Conservation (phyloP, 495 filamentous ascomycete species). For the Talaromyces nanjingensis region DNA sequence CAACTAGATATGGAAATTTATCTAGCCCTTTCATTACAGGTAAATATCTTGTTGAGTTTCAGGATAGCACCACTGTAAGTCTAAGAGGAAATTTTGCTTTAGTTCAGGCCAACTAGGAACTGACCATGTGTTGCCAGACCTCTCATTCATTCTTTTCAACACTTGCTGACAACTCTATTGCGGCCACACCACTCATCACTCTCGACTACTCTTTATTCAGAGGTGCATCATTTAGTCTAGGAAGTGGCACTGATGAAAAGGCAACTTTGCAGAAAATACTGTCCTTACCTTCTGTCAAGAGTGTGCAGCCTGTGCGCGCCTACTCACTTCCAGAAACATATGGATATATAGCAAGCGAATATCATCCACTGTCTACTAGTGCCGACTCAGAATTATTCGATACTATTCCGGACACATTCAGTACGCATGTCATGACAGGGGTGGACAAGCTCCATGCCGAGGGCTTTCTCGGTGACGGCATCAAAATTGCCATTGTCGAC, state of each 20-base stretch:
- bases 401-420: conserved; percentile 10
- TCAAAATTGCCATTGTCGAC: conserved; percentile 24
- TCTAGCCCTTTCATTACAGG: background rate
- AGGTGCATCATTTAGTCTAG: conserved; percentile 15
- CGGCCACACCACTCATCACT: conserved; percentile 9
- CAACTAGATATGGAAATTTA: background rate
- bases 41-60: conserved; percentile 19
- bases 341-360: conserved; percentile 3
- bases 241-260: conserved; percentile 6
- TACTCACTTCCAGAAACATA: background rate
- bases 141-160: conserved; percentile 11
- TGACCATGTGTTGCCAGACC: conserved; percentile 9
- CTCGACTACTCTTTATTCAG: conserved; percentile 15
- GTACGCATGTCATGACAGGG: conserved; percentile 17
- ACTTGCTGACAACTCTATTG: conserved; percentile 10
- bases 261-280: conserved; percentile 12
- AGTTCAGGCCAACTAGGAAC: background rate
- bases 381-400: background rate
- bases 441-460: conserved; percentile 18
- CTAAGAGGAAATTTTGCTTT: background rate
- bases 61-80: conserved; percentile 10
- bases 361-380: background rate
- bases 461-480: conserved; percentile 13
- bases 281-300: conserved; percentile 12
- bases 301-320: conserved; percentile 12